Conservation (phyloP, 2,329 filamentous ascomycete species). For the Exophiala bonariae region DNA sequence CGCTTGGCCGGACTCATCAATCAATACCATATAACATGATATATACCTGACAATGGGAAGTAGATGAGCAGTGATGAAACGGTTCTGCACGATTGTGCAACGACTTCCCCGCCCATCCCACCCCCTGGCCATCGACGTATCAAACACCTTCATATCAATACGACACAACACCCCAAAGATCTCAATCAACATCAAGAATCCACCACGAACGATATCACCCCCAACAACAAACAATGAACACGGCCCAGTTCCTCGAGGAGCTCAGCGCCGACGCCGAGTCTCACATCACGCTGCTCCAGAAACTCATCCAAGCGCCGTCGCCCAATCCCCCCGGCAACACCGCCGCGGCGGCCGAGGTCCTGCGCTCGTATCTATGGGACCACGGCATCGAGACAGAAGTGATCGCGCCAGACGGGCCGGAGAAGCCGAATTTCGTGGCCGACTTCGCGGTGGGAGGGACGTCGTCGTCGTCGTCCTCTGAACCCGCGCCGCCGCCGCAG, state of each 20-base stretch:
- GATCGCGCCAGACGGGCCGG: conserved; percentile 31
- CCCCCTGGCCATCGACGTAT: too few relatives aligned
- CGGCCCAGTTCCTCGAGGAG: conserved; percentile 27
- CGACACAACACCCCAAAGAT: background rate
- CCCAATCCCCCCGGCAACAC: conserved; percentile 43
- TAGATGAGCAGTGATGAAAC: too few relatives aligned
- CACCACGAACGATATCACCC: background rate
- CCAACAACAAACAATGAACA: conserved; percentile 7
- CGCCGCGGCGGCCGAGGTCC: conserved; percentile 34
- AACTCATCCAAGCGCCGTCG: conserved; percentile 36
- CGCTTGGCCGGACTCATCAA: too few relatives aligned
- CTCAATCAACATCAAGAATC: too few relatives aligned
- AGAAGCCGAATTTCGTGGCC: conserved; percentile 38
- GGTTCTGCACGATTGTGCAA: too few relatives aligned
- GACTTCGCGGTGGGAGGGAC: conserved; percentile 29
- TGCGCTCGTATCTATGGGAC: conserved; percentile 31
- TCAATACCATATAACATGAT: too few relatives aligned
- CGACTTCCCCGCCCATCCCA: too few relatives aligned
- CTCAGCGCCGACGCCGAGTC: conserved; percentile 30
- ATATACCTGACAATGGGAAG: too few relatives aligned
- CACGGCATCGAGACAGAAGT: conserved; percentile 28
- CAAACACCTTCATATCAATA: too few relatives aligned
- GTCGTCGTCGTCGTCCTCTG: too few relatives aligned
- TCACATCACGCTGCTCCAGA: conserved; percentile 35
- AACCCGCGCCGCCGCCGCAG: conserved; percentile 10